Evolutionary conservation across 148 eudicot species (phyloP), one percentile per base, ranked within the genome.

Genomic region (Chenopodium suecicum): DNA sequence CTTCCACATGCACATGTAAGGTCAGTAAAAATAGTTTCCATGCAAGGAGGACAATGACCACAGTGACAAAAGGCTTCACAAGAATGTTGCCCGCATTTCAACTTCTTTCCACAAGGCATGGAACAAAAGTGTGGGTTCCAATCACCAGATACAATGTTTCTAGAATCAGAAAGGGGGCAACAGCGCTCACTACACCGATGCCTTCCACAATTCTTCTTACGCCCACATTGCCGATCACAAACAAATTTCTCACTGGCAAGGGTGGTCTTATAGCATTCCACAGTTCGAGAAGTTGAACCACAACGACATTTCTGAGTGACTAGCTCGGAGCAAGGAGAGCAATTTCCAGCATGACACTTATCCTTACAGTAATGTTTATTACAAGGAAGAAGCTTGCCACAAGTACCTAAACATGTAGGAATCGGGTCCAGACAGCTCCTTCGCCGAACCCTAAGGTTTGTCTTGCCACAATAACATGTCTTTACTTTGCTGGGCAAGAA

Each of bases 21-120:
- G 79, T 96, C 99, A 11, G 87, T 88, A 66, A 96, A 96, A 73
- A 96, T 91, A 12, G 95, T 94, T 86, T 96, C 99, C 20, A 90
- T 85, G 88, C 99, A 96, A n/a, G 97, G 98, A 85, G 99, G 97
- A 75, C 99, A 96, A 73, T 96, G 99, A 14, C 99, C 99, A 82
- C 98, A 92, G 82, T 94, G 98, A 86, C 98, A 96, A 50, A 89
- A 84, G 9, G 93, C 88, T n/a, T 78, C 86, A 41, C 99, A 94
- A 14, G 95, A 84, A 86, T 96, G 98, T 81, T 96, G 94, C 81
- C 99, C 99, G 77, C 99, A 94, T 76, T 94, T 89, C 63, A 94
- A 85, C 90, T 91, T 94, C 91, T 96, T 96, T 73, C 89, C 99
- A 84, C 99, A 96, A 4, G 92, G 85, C 87, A 92, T 96, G 22